phyloP scores from a whole-genome alignment of 495 filamentous ascomycete genomes.

The Xylaria nigripes region DNA sequence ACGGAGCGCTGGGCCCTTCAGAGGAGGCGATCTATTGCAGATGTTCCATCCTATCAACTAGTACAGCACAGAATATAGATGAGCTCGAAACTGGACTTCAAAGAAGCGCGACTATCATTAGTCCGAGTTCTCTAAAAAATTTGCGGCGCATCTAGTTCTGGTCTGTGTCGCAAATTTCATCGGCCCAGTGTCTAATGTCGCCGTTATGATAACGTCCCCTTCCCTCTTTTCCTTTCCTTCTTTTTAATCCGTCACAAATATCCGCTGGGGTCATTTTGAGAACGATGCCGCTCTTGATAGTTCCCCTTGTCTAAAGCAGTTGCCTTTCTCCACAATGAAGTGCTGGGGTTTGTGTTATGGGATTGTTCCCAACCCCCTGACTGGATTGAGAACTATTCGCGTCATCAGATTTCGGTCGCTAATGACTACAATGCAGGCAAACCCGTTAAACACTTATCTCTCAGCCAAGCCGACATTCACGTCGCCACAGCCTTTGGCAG shows the following conservation, averaged over 20 bases:
- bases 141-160: not conserved
- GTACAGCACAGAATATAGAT: not conserved
- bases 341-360: constrained; percentile 19
- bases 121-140: not conserved
- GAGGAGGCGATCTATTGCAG: not conserved
- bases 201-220: not conserved
- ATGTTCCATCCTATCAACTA: too few relatives aligned
- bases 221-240: not conserved
- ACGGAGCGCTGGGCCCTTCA: not conserved
- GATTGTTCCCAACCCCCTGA: constrained; percentile 17
- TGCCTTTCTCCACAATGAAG: not conserved
- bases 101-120: not conserved
- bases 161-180: not conserved
- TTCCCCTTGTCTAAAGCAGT: constrained; percentile 10
- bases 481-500: constrained; percentile 87
- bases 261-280: not conserved
- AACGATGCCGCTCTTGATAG: constrained; percentile 11
- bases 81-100: not conserved
- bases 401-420: constrained; percentile 30
- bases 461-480: constrained; percentile 85
- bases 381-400: constrained; percentile 12
- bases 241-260: not conserved
- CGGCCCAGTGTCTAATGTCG: not conserved
- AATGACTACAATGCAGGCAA: constrained; percentile 56
- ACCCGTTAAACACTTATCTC: constrained; percentile 92